Percentiles rank a stretch among this genome's conserved stretches.
These are phyloP conservation scores for Candida oleophila DNA, from an alignment of 805 yeast species.

Conservation along the genomic window DNA sequence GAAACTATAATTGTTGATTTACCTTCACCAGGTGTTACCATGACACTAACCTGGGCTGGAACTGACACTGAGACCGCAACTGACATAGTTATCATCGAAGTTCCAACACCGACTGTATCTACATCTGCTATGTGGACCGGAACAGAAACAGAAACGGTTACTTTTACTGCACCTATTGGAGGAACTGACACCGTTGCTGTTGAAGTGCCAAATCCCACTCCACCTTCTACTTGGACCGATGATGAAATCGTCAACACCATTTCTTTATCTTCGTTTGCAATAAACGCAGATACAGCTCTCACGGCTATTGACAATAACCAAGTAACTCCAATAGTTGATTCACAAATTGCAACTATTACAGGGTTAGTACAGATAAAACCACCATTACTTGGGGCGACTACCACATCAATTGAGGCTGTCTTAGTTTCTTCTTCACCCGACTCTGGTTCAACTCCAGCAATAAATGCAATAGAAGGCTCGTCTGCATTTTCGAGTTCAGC, in stretches of 20 bases:
- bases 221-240: conserved; percentile 1
- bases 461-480: too few relatives aligned
- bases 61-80: conserved; percentile 18
- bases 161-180: neutral
- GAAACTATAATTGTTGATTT: conserved; percentile 7
- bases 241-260: conserved; percentile 1
- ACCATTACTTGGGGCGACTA: too few relatives aligned
- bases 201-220: conserved; percentile 17
- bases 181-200: conserved; percentile 11
- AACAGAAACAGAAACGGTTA: neutral
- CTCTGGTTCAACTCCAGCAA: too few relatives aligned
- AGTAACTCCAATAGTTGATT: too few relatives aligned
- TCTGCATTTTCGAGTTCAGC: too few relatives aligned
- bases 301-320: neutral
- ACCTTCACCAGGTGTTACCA: conserved; percentile 7
- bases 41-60: conserved; percentile 11
- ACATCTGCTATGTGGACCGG: conserved; percentile 47
- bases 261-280: neutral
- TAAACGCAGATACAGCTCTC: neutral
- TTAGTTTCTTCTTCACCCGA: too few relatives aligned
- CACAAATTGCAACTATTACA: too few relatives aligned
- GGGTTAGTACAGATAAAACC: too few relatives aligned
- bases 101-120: conserved; percentile 20
- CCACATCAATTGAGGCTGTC: too few relatives aligned
- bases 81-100: conserved; percentile 20